These are phyloP conservation scores for Quercus lobata DNA, from an alignment of 331 rosid species.

Conservation along the genomic window DNA sequence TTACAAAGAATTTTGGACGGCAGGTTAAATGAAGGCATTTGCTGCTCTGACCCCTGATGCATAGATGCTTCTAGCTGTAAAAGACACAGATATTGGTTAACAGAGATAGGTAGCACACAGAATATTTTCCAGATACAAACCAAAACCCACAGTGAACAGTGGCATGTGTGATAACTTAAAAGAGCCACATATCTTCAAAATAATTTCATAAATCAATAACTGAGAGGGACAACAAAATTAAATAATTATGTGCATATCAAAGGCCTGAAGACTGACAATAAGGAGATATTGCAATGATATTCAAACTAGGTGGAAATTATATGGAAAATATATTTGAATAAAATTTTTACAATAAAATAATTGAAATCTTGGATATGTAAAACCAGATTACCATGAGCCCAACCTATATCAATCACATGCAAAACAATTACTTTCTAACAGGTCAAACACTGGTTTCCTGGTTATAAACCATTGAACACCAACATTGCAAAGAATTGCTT, in stretches of 20 bases:
- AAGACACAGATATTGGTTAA: constrained; percentile 4
- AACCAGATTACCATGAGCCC: too few species aligned
- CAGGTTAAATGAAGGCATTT: constrained; percentile 92
- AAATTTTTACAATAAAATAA: neutral
- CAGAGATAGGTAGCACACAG: neutral
- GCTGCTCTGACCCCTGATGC: constrained; percentile 92
- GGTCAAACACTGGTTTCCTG: too few species aligned
- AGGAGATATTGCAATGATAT: neutral
- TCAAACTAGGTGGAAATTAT: neutral
- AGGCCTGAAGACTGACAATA: neutral
- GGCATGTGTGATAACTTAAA: neutral
- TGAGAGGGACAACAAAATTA: neutral
- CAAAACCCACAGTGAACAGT: neutral
- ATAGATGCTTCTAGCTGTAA: constrained; percentile 92
- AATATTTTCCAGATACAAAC: neutral
- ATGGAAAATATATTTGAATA: neutral
- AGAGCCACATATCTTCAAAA: neutral
- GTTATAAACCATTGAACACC: too few species aligned
- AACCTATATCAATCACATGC: too few species aligned
- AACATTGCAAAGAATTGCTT: too few species aligned
- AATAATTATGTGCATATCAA: neutral
- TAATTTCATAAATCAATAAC: neutral
- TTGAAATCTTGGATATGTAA: neutral
- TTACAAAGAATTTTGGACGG: constrained; percentile 87
- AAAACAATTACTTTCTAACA: too few species aligned